Percentiles rank a stretch among this genome's conserved stretches.
Conservation (phyloP, 2,329 filamentous ascomycete species). For the Colletotrichum sp. region DNA sequence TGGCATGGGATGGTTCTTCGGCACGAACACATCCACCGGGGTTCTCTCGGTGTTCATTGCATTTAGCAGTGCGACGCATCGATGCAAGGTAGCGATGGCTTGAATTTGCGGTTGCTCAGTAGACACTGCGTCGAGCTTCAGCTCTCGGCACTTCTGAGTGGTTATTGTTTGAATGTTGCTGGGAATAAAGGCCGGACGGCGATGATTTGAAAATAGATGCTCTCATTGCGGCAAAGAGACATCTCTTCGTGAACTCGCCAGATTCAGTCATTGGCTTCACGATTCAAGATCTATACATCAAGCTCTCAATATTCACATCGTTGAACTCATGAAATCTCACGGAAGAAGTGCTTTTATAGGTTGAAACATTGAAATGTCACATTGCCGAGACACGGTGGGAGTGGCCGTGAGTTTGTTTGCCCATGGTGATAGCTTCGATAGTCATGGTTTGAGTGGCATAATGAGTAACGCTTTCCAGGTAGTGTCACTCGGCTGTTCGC, state of each 20-base stretch:
- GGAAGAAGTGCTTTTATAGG: rapidly evolving
- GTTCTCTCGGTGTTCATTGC: rapidly evolving
- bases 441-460: not conserved
- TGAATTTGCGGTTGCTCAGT: not conserved
- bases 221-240: not conserved
- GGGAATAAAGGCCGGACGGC: not conserved
- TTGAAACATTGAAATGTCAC: not conserved
- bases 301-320: too few relatives aligned
- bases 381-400: not conserved
- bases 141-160: rapidly evolving
- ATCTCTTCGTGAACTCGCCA: not conserved
- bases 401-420: rapidly evolving
- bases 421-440: rapidly evolving
- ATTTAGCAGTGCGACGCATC: not conserved
- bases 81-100: rapidly evolving
- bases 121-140: not conserved
- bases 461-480: not conserved
- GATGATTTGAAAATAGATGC: rapidly evolving
- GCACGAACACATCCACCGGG: rapidly evolving
- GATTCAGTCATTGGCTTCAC: not conserved
- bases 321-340: rapidly evolving
- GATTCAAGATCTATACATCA: not conserved
- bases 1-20: not conserved
- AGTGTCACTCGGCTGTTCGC: too few relatives aligned
- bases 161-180: rapidly evolving